Base-by-base conservation (phyloP, 257 asterid species). In the Paulownia fortunei region DNA sequence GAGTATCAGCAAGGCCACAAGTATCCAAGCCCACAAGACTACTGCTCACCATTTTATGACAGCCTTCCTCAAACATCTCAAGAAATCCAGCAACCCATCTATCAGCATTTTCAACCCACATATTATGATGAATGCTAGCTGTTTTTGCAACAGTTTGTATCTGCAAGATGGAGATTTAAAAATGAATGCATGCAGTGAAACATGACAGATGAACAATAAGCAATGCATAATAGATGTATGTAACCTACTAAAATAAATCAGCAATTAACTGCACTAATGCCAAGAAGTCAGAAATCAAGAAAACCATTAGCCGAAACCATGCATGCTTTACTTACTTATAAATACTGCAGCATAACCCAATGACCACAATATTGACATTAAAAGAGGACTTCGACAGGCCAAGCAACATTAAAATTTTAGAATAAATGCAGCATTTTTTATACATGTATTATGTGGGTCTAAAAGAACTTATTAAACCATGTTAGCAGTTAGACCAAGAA, bases 71-170 rank as follows among this genome's bases (percentile, higher is more conserved):
- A 4, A 90, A 88, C 92, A 90, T 90, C 75, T 87, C 92, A 15
- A 90, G 96, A 78, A 88, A 90, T 56, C 96, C 96, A 47, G 92
- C 96, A 84, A 90, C 94, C 92, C 84, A 86, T 52, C 89, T 83
- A 72, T 90, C 96, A 11, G 94, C 96, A 65, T 90, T 90, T 86
- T 90, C 96, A 52, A 90, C 89, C 96, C 96, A 90, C 75, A 82
- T 81, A 52, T 87, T 87, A 37, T 80, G 91, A 74, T 84, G 90
- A 74, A 87, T 79, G 62, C 86, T 83, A 47, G 94, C 96, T 12
- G 92, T 90, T 83, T 87, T 88, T 55, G 94, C 93, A 42, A 88
- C 96, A 55, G 88, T 88, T 86, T 90, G 96, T 79, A 90, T 87
- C 96, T 90, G 88, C 18, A 78, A 80, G 34, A 74, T 10, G 24